Evolutionary conservation across 2,329 filamentous ascomycete species (phyloP).

Genomic region (Emergomyces pasteurianus): DNA sequence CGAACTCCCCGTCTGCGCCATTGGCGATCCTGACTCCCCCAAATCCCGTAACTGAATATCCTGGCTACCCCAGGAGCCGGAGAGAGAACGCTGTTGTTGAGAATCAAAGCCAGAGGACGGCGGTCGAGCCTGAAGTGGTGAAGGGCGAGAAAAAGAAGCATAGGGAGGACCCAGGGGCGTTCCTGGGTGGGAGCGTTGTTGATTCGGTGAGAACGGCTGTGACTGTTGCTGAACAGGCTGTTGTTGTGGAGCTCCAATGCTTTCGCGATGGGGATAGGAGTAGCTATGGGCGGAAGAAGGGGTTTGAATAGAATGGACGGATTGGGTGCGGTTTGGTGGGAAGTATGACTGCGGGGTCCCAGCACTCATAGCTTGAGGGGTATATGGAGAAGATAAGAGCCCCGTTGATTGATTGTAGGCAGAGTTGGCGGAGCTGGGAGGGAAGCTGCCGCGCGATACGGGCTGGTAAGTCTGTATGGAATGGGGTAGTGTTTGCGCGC

Average conservation of each 20-base stretch:
- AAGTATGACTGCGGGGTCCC: conserved; percentile 26
- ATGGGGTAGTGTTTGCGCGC: conserved; percentile 19
- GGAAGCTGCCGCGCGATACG: conserved; percentile 25
- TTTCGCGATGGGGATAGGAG: conserved; percentile 24
- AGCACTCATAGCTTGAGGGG: conserved; percentile 25
- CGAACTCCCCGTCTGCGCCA: conserved; percentile 16
- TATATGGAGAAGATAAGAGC: conserved; percentile 28
- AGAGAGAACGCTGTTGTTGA: conserved; percentile 19
- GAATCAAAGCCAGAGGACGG: conserved; percentile 27
- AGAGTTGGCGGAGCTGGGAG: conserved; percentile 14
- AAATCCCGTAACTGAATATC: conserved; percentile 20
- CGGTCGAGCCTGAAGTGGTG: conserved; percentile 25
- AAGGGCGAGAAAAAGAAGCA: conserved; percentile 22
- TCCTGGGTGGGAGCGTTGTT: conserved; percentile 20
- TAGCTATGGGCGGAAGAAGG: conserved; percentile 23
- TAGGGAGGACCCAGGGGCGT: conserved; percentile 39
- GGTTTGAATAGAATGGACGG: conserved; percentile 29
- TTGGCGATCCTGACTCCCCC: conserved; percentile 20
- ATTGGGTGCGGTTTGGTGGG: conserved; percentile 17
- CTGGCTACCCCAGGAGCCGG: conserved; percentile 22
- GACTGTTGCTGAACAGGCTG: conserved; percentile 21
- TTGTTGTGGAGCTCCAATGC: conserved; percentile 22
- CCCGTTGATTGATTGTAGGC: conserved; percentile 15
- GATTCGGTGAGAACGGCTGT: conserved; percentile 20
- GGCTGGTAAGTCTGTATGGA: conserved; percentile 7